Evolutionary conservation across 2,329 filamentous ascomycete species (phyloP).

Genomic region (Pseudofabraea citricarpa): DNA sequence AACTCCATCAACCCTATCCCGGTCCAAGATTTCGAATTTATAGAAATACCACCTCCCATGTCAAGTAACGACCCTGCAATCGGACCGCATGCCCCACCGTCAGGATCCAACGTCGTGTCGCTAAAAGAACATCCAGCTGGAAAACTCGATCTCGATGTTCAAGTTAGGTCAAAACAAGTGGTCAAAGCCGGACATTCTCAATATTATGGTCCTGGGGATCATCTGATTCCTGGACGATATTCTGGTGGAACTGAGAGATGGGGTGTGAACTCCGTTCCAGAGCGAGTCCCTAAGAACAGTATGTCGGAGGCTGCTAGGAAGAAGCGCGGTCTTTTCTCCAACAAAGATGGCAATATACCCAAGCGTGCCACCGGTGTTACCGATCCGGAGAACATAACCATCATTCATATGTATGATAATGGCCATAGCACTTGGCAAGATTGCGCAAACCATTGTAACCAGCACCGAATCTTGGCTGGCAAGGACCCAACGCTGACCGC

Average conservation of each 20-base stretch:
- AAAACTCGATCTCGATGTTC: too few species aligned
- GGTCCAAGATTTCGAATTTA: too few species aligned
- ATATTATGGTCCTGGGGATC: too few species aligned
- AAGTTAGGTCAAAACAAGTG: too few species aligned
- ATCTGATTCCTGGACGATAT: too few species aligned
- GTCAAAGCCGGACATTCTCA: too few species aligned
- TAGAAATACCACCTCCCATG: too few species aligned
- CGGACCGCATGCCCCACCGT: too few species aligned
- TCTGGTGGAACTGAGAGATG: conserved; percentile 16
- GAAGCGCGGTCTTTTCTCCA: conserved; percentile 20
- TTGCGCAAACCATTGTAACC: conserved; percentile 20
- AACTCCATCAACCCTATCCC: too few species aligned
- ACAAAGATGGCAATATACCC: conserved; percentile 10
- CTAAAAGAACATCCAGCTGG: too few species aligned
- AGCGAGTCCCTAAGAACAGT: not conserved
- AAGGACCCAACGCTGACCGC: conserved; percentile 14
- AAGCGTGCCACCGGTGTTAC: conserved; percentile 24
- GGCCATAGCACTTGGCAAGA: conserved; percentile 13
- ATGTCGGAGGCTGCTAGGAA: conserved; percentile 18
- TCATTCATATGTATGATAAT: conserved; percentile 25
- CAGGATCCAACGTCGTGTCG: too few species aligned
- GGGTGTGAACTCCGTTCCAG: conserved; percentile 10
- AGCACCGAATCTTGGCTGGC: conserved; percentile 13
- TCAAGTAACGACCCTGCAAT: too few species aligned
- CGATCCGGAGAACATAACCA: conserved; percentile 26